phyloP scores from a whole-genome alignment of 345 rosid genomes.

The Schrenkiella parvula region DNA sequence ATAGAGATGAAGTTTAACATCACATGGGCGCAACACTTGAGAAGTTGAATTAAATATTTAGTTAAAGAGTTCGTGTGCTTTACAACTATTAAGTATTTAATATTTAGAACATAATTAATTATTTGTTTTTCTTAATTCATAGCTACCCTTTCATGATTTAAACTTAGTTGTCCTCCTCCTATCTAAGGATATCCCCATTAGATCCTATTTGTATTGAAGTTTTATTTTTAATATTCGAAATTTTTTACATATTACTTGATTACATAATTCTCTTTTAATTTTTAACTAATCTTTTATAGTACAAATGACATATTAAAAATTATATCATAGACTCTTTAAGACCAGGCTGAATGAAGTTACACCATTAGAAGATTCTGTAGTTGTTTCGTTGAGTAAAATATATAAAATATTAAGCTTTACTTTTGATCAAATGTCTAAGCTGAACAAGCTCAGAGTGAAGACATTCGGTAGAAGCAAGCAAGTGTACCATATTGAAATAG shows the following conservation, averaged over 20 bases:
- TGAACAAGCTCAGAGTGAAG: too few relatives aligned
- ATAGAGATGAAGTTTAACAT: conserved; percentile 2
- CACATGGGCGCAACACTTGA: conserved; percentile 21
- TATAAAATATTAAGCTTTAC: neutral
- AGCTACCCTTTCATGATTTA: neutral
- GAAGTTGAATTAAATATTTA: neutral
- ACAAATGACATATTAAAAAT: neutral
- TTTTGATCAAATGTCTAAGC: too few relatives aligned
- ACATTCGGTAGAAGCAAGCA: too few relatives aligned
- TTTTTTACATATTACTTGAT: neutral
- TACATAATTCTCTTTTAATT: too few relatives aligned
- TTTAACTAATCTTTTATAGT: neutral
- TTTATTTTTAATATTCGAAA: neutral
- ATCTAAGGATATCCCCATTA: neutral
- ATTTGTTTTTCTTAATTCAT: neutral
- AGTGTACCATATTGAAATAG: too few relatives aligned
- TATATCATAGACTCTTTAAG: neutral
- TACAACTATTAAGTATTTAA: conserved; percentile 20
- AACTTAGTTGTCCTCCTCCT: neutral
- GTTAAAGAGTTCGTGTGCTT: conserved; percentile 23
- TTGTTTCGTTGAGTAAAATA: too few relatives aligned
- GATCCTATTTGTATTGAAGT: neutral
- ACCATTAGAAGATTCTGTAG: too few relatives aligned
- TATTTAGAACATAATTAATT: neutral
- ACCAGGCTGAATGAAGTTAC: too few relatives aligned